Conservation (phyloP, 2,329 filamentous ascomycete genomes). For the Pseudodiploospora longispora region DNA sequence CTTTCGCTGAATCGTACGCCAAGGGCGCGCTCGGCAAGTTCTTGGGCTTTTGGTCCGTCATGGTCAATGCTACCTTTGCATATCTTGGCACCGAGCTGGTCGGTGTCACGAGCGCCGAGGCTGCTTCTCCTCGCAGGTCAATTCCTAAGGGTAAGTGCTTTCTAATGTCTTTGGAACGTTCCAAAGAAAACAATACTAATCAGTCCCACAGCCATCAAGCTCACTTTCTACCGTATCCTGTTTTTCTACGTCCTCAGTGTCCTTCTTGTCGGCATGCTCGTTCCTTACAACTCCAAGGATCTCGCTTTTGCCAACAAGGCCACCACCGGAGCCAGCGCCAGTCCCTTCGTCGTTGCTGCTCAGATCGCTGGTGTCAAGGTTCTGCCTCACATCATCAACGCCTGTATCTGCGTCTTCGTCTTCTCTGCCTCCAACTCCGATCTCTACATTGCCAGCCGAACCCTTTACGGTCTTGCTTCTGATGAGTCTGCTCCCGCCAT, state of each 20-base stretch:
- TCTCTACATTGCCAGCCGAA: slow-evolving; percentile 67
- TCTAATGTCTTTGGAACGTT: too few species aligned
- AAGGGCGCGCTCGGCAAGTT: slow-evolving; percentile 39
- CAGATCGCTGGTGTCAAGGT: slow-evolving; percentile 51
- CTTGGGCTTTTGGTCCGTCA: slow-evolving; percentile 58
- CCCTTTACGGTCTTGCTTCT: slow-evolving; percentile 63
- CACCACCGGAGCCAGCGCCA: slow-evolving; percentile 36
- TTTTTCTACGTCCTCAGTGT: slow-evolving; percentile 73
- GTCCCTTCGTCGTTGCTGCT: slow-evolving; percentile 70
- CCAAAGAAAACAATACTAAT: too few species aligned
- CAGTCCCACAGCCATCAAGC: slow-evolving; percentile 51
- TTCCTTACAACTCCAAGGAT: slow-evolving; percentile 58
- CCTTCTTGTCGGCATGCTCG: slow-evolving; percentile 66
- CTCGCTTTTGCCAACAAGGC: slow-evolving; percentile 50
- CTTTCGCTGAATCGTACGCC: slow-evolving; percentile 23
- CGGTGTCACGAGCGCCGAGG: slow-evolving; percentile 71
- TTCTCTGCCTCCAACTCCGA: slow-evolving; percentile 73
- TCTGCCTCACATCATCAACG: slow-evolving; percentile 64
- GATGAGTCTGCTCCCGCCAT: slow-evolving; percentile 65
- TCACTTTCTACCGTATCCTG: slow-evolving; percentile 75
- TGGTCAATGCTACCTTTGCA: slow-evolving; percentile 71
- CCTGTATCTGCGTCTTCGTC: slow-evolving; percentile 65
- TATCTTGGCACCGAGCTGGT: slow-evolving; percentile 71
- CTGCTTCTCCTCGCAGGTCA: slow-evolving; percentile 69
- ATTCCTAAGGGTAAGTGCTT: slow-evolving; percentile 47